These are phyloP conservation scores for Zymoseptoria passerinii DNA, from an alignment of 2,329 filamentous ascomycete genomes.

Conservation along the genomic window DNA sequence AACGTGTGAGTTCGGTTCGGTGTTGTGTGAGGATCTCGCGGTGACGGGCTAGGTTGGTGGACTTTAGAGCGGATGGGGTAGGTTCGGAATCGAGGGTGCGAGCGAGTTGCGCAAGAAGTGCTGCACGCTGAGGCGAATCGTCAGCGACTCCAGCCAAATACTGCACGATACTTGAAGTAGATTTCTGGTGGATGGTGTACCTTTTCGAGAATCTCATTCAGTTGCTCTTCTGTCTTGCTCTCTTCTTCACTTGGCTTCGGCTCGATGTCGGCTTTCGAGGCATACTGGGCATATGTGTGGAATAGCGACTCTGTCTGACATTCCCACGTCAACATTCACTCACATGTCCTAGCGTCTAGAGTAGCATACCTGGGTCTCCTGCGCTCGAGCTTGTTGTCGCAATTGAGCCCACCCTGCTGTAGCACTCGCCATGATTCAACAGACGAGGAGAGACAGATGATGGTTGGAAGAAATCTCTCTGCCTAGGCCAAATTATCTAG, in stretches of 20 bases:
- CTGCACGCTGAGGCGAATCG: conserved; percentile 56
- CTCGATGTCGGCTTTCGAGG: conserved; percentile 68
- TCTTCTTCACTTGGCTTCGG: conserved; percentile 81
- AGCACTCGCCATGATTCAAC: conserved; percentile 39
- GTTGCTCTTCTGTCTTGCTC: conserved; percentile 64
- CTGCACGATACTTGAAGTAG: neutral
- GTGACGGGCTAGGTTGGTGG: conserved; percentile 87
- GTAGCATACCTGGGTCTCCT: conserved; percentile 72
- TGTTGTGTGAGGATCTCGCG: conserved; percentile 85
- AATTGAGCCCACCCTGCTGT: conserved; percentile 72
- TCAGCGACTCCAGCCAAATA: neutral
- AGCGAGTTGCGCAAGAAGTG: conserved; percentile 69
- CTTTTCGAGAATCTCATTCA: conserved; percentile 78
- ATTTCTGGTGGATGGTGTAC: conserved; percentile 38
- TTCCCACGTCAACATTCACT: conserved; percentile 12
- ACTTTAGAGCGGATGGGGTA: conserved; percentile 87
- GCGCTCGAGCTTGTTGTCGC: conserved; percentile 77
- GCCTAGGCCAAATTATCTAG: neutral
- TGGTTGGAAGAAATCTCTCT: neutral
- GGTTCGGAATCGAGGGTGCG: conserved; percentile 91
- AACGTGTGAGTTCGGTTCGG: conserved; percentile 67
- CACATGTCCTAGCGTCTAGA: conserved; percentile 1
- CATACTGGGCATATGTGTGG: conserved; percentile 84
- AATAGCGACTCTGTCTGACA: conserved; percentile 72
- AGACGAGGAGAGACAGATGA: neutral